Evolutionary conservation across 2,329 filamentous ascomycete genomes (phyloP), one percentile per base, ranked within the genome.

Genomic region (Aspergillus aculeatus): DNA sequence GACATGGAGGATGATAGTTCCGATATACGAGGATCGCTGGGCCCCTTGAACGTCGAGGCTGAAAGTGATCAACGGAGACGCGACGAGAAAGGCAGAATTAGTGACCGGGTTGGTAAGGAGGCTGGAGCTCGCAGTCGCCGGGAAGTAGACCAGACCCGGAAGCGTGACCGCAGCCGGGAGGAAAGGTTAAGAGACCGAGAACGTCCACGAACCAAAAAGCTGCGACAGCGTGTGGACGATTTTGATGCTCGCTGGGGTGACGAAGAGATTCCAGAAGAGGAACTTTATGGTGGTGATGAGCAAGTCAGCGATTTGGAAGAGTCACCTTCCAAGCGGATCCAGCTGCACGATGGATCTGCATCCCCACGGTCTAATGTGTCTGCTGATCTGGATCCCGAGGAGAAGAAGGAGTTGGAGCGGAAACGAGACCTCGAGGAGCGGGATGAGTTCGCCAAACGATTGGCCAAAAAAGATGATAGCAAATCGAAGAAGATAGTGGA

Each of bases 221-320:
- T 83, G 50, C 77, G 84, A 57, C 77, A 77, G 59, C 76, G 80
- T 61, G 80, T 70, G 5, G 81, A 77, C 32, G 85, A 90, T 64
- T 88, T 89, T 64, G 89, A 92, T 51, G 89, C 92, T 69, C 81
- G 90, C 56, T 96, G 92, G 91, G 91, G 87, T 1, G 91, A 95
- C 67, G 89, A 93, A 69, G 89, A 91, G 66, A 61, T 73, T 3
- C 61, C 66, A 5, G 73, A 71, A 47, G 71, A 70, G n/a, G 75
- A 71, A 32, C 79, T 80, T 11, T 80, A 80, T 4, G 80, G 78
- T 11, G 80, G 76, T 16, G 81, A 82, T 23, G 81, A 80, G 50
- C 60, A 31, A 29, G 81, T 82, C 53, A 79, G 80, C 1, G 87
- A 89, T 16, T 89, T 90, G 52, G 78, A 84, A 49, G 87, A 90